Conservation (phyloP, 1,284 basidiomycete genomes). For the Austroboletus niveus region DNA sequence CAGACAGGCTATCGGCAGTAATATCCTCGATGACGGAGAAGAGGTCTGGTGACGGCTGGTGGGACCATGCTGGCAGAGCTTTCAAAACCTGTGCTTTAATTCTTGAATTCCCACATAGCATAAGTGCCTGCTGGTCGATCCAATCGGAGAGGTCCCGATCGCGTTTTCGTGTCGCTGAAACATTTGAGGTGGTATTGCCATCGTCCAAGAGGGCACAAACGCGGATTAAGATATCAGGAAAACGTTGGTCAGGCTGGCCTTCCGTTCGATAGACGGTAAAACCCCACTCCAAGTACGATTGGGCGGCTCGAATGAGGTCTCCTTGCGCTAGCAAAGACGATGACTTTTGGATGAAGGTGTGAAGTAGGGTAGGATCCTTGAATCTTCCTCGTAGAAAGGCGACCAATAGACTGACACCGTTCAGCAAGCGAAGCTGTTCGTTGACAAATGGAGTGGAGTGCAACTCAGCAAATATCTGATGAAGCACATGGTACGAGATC, state of each 20-base stretch:
- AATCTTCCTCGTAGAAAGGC: slow-evolving; percentile 58
- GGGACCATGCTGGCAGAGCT: slow-evolving; percentile 73
- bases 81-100: slow-evolving; percentile 47
- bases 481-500: slow-evolving; percentile 74
- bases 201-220: slow-evolving; percentile 58
- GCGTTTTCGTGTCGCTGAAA: slow-evolving; percentile 31
- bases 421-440: slow-evolving; percentile 79
- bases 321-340: slow-evolving; percentile 63
- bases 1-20: slow-evolving; percentile 46
- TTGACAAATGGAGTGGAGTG: slow-evolving; percentile 76
- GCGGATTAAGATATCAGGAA: slow-evolving; percentile 69
- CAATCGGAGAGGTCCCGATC: slow-evolving; percentile 56
- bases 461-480: slow-evolving; percentile 69
- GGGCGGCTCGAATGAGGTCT: slow-evolving; percentile 67
- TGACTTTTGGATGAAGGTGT: slow-evolving; percentile 67
- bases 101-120: slow-evolving; percentile 38
- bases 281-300: slow-evolving; percentile 78
- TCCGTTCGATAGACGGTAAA: slow-evolving; percentile 50
- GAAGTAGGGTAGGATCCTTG: slow-evolving; percentile 55
- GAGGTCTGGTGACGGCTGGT: slow-evolving; percentile 49
- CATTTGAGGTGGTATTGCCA: slow-evolving; percentile 35
- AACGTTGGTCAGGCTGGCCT: slow-evolving; percentile 42
- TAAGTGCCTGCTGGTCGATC: slow-evolving; percentile 55
- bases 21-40: slow-evolving; percentile 44
- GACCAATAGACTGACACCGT: slow-evolving; percentile 73